Evolutionary conservation across 2,329 filamentous ascomycete genomes (phyloP), one percentile per base, ranked within the genome.

Genomic region (Aspergillus felis): DNA sequence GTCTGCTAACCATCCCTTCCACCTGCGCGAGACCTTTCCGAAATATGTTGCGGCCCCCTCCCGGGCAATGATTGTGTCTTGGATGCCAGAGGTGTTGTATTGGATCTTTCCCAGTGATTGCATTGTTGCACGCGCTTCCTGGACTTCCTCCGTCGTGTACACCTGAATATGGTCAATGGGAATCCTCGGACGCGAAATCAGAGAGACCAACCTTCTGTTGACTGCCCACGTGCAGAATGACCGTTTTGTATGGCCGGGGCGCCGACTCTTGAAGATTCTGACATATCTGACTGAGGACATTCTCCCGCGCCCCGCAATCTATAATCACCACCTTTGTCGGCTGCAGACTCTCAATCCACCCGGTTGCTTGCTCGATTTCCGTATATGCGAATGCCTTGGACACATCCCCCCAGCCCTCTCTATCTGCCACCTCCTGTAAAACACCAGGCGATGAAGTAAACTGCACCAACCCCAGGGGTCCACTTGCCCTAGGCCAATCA

Each of bases 401-500:
- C 10, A 29, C 6, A 47, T 27, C 20, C 6, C 5, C 24, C 48
- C 47, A 46, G 53, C 48, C 7, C n/a, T 38, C 12, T 12, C n/a
- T 46, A 20, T n/a, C 12, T 3, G 35, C 10, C 2, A 52, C 47
- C n/a, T 12, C 9, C 32, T 57, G 32, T 35, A 62, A 29, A 22
- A 20, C 35, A 29, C 6, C 50, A n/a, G 57, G 60, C 27, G 53
- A 50, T 4, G 55, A 54, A 29, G 55, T 56, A 28, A 62, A 49
- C 53, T 60, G 57, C 3, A 60, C 20, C 1, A 60, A 41, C 4
- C 60, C 60, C 42, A 60, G 22, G 1, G 60, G 57, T 6, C 59
- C 51, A 14, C 20, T 41, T 9, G 7, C 29, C n/a, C 17, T 28
- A 4, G 55, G 41, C 24, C 59, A 48, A 27, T 46, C 7, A 1